A percentile compares a stretch with the other conserved stretches of the same genome.
phyloP scores from a whole-genome alignment of 768 basidiomycete genomes.

The Amanita brunnescens region DNA sequence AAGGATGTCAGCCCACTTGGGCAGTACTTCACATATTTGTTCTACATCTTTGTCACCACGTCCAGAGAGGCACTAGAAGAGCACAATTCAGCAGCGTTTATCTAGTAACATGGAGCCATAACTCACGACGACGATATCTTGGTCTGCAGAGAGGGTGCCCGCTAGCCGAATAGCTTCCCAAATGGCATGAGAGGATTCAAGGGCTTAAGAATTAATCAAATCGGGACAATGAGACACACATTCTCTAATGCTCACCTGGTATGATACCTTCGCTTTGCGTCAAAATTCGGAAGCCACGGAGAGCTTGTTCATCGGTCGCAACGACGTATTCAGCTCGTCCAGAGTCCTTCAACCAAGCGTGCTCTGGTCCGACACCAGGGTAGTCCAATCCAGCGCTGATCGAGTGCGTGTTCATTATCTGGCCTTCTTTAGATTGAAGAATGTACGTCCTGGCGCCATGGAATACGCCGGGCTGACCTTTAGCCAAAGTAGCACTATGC shows the following conservation, averaged over 20 bases:
- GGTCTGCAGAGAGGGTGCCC: constrained; percentile 73
- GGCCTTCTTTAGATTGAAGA: constrained; percentile 79
- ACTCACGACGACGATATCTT: constrained; percentile 80
- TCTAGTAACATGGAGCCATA: neutral
- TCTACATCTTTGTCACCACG: constrained; percentile 98
- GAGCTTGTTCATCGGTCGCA: constrained; percentile 90
- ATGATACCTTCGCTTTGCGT: constrained; percentile 97
- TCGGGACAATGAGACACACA: neutral
- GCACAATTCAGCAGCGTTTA: constrained; percentile 1
- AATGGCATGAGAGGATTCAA: constrained; percentile 94
- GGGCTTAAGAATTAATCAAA: constrained; percentile 37
- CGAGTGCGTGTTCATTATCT: constrained; percentile 96
- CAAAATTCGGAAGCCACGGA: constrained; percentile 84
- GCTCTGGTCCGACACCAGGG: constrained; percentile 96
- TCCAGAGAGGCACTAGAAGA: constrained; percentile 76
- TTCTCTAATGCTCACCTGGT: constrained; percentile 50
- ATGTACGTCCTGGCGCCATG: constrained; percentile 96
- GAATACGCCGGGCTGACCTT: constrained; percentile 88
- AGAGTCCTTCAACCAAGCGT: constrained; percentile 94
- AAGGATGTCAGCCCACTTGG: constrained; percentile 92
- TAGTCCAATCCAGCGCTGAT: constrained; percentile 96
- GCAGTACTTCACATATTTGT: constrained; percentile 88
- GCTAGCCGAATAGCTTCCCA: constrained; percentile 88
- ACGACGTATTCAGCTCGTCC: constrained; percentile 88
- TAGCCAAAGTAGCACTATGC: constrained; percentile 90